phyloP scores from a whole-genome alignment of 345 rosid genomes.

The Raphanus sativus region DNA sequence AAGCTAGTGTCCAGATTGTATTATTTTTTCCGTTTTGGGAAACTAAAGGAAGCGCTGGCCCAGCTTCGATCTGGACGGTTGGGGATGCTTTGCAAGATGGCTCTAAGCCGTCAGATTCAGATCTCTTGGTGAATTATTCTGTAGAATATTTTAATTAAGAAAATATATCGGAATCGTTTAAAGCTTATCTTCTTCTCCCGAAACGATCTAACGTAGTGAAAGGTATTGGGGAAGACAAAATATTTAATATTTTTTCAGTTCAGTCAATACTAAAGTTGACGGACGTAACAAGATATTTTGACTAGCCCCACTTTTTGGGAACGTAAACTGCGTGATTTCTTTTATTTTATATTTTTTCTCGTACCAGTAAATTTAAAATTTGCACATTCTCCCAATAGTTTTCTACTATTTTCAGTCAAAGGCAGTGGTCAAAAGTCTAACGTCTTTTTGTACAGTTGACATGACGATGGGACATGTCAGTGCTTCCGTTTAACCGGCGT shows the following conservation, averaged over 20 bases:
- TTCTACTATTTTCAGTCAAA: slow-evolving; percentile 1
- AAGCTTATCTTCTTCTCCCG: slow-evolving; percentile 26
- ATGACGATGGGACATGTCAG: slow-evolving; percentile 26
- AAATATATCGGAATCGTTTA: background rate
- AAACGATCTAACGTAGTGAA: slow-evolving; percentile 26
- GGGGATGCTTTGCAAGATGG: slow-evolving; percentile 25
- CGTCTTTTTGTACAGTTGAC: slow-evolving; percentile 4
- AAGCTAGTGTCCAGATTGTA: slow-evolving; percentile 12
- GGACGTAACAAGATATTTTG: slow-evolving; percentile 26
- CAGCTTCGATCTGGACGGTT: slow-evolving; percentile 39
- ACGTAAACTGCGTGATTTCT: slow-evolving; percentile 24
- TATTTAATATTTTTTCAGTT: background rate
- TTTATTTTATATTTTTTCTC: background rate
- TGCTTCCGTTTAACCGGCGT: background rate
- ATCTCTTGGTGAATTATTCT: background rate
- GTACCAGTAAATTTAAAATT: background rate
- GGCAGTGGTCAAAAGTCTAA: slow-evolving; percentile 16
- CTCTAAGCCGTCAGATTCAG: slow-evolving; percentile 39
- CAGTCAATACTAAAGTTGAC: slow-evolving; percentile 39
- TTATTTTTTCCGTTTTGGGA: slow-evolving; percentile 29
- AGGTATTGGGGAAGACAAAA: slow-evolving; percentile 21
- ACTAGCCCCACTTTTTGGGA: slow-evolving; percentile 29
- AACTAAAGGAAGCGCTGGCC: slow-evolving; percentile 4
- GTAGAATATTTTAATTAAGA: background rate
- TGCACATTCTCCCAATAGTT: background rate